Conservation (phyloP, 768 basidiomycete genomes). For the Serendipita vermifera region DNA sequence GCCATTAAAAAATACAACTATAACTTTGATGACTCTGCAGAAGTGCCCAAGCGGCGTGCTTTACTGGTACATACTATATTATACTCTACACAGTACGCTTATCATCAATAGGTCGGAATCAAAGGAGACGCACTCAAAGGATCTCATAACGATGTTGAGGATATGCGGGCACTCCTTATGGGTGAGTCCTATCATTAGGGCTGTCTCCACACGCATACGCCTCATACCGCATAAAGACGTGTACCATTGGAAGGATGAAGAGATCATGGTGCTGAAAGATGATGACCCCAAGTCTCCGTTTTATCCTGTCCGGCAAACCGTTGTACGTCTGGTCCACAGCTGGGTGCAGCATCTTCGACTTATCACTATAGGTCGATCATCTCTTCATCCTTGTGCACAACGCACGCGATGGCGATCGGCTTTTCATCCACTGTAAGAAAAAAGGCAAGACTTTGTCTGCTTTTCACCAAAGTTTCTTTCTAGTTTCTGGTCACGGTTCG, state of each 20-base stretch:
- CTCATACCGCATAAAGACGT: background rate
- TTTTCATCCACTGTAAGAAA: conserved; percentile 3
- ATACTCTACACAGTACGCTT: background rate
- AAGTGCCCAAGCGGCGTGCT: background rate
- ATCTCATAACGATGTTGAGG: conserved; percentile 8
- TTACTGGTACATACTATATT: background rate
- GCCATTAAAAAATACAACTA: background rate
- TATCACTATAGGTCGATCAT: background rate
- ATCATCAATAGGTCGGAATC: background rate
- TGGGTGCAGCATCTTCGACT: background rate
- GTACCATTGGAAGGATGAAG: background rate
- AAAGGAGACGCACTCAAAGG: conserved; percentile 9
- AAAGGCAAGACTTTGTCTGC: no score
- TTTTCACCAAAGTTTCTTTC: no score
- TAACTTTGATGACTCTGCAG: background rate
- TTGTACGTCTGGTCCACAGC: background rate
- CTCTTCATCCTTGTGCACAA: background rate
- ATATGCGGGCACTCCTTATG: conserved; percentile 10
- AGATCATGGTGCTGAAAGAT: conserved; percentile 1
- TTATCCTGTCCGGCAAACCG: background rate
- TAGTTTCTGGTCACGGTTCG: conserved; percentile 11
- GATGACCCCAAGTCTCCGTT: background rate
- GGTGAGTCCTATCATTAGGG: background rate
- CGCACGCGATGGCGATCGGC: conserved; percentile 5
- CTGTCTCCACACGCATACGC: background rate